Evolutionary conservation across 192 early-diverging fungal genomes (phyloP), one percentile per base, ranked within the genome.

Genomic region (Helicostylum pulchrum): DNA sequence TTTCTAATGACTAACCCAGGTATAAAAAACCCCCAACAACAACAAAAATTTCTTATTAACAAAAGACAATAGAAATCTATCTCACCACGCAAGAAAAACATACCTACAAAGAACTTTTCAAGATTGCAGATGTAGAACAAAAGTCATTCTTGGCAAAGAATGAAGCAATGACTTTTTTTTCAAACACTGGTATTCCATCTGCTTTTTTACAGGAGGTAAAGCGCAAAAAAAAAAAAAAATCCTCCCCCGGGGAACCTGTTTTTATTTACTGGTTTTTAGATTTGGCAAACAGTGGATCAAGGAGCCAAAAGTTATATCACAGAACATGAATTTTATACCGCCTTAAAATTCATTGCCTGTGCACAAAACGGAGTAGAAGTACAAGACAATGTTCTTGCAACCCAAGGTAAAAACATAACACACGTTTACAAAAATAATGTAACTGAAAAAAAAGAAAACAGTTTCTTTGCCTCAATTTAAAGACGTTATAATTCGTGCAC

Each of bases 241-340:
- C 19, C 10, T n/a, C n/a, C n/a, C n/a, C n/a, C n/a, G n/a, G n/a
- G n/a, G n/a, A n/a, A n/a, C n/a, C n/a, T n/a, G n/a, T n/a, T n/a
- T n/a, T 19, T 58, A 19, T 26, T 19, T 46, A 45, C n/a, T n/a
- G n/a, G 19, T 21, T 21, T 23, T 10, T 54, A 84, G 74, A 90
- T 95, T 46, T 93, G 90, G 92, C 77, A 90, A 57, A 68, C 87
- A n/a, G 85, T 86, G 8, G 92, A 94, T 72, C 62, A 76, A 6
- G 90, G 90, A 20, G 78, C 83, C 69, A 85, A 86, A 61, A 92
- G 92, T 9, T 80, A 84, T 43, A 74, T 95, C 44, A 86, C 83
- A n/a, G 79, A 80, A 48, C 68, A 72, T 12, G 83, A 80, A 19
- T 97, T 97, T 72, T 78, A 72, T 53, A 82, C 87, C 21, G 90